Evolutionary conservation across 2,329 filamentous ascomycete species (phyloP).

Genomic region (Cytospora leucostoma): DNA sequence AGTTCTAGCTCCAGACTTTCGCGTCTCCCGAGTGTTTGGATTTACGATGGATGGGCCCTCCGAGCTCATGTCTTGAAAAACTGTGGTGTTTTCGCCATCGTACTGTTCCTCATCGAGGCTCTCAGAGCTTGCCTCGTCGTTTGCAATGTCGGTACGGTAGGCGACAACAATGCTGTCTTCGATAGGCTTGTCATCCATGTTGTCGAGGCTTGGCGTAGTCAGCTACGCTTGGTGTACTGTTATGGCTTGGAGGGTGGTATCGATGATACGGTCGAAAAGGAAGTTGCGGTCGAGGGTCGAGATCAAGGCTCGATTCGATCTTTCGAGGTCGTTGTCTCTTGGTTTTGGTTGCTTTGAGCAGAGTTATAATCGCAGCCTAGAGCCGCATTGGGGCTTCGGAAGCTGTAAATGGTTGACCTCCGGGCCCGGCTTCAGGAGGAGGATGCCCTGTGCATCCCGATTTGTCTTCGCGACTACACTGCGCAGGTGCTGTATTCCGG

Average conservation of each 20-base stretch:
- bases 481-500: no score
- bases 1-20: background rate
- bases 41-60: background rate
- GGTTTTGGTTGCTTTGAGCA: background rate
- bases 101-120: background rate
- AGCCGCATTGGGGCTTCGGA: no score
- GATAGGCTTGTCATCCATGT: background rate
- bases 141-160: background rate
- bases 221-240: no score
- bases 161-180: background rate
- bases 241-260: background rate
- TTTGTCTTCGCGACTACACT: no score
- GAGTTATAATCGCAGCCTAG: background rate
- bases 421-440: no score
- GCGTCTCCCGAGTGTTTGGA: background rate
- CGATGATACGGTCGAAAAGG: background rate
- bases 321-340: background rate
- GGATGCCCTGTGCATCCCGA: no score
- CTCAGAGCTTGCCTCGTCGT: background rate
- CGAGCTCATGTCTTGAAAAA: background rate
- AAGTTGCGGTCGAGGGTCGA: background rate
- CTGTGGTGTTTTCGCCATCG: background rate
- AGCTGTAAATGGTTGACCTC: no score
- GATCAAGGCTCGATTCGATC: background rate
- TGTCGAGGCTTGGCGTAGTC: background rate